phyloP scores from a whole-genome alignment of 1,284 basidiomycete species.

The Mycosarcoma maydis region DNA sequence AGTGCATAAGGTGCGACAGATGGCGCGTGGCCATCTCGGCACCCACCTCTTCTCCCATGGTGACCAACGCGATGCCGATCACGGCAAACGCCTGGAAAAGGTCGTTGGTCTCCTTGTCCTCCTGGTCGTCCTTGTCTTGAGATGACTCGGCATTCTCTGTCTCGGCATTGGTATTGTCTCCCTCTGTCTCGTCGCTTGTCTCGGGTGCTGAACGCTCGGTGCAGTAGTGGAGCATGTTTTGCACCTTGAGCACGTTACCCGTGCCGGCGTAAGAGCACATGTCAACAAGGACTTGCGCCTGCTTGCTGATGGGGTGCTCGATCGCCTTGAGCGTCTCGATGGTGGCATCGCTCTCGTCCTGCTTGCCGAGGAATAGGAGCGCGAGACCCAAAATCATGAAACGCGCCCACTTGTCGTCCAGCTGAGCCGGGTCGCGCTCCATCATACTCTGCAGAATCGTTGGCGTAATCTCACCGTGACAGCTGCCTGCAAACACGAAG shows the following conservation, averaged over 20 bases:
- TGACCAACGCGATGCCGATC: conserved; percentile 90
- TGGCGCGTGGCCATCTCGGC: conserved; percentile 78
- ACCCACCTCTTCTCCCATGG: conserved; percentile 98
- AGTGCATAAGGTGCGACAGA: conserved; percentile 79
- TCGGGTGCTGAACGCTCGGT: conserved; percentile 82
- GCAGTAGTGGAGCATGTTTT: conserved; percentile 90
- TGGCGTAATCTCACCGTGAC: conserved; percentile 89
- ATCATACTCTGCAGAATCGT: conserved; percentile 92
- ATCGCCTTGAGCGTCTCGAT: conserved; percentile 95
- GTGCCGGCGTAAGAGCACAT: conserved; percentile 95
- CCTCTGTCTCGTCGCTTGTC: conserved; percentile 55
- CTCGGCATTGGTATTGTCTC: conserved; percentile 38
- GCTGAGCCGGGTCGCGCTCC: conserved; percentile 68
- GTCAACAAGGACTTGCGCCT: conserved; percentile 90
- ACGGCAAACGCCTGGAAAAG: conserved; percentile 93
- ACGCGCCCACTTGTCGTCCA: conserved; percentile 81
- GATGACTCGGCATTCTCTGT: conserved; percentile 10
- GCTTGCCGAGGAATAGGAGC: conserved; percentile 80
- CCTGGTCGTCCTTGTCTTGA: conserved; percentile 34
- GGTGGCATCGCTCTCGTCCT: conserved; percentile 83
- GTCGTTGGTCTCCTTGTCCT: conserved; percentile 75
- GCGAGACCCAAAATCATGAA: conserved; percentile 91
- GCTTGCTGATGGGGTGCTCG: conserved; percentile 89
- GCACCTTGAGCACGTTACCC: conserved; percentile 93
- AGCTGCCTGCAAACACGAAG: conserved; percentile 94